Base-by-base conservation (phyloP, 2,329 filamentous ascomycete genomes). In the Trichoderma sp. region DNA sequence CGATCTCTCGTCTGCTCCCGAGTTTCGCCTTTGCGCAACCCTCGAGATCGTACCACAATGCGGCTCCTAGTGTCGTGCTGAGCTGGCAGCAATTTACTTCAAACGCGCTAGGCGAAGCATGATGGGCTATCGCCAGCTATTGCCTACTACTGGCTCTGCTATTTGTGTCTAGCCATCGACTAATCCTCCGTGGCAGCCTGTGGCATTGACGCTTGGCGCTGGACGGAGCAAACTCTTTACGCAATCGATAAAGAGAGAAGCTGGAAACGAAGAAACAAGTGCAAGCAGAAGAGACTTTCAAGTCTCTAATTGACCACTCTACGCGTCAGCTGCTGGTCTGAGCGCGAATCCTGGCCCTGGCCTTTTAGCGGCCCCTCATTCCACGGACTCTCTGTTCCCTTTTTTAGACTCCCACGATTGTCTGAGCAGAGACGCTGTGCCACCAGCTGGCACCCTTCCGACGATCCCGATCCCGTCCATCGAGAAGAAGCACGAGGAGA, bases 21-120 rank as follows among this genome's bases (percentile, higher is more conserved):
- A 21, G 16, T 43, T 43, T 43, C 14, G n/a, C 24, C 31, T 29
- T 37, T 37, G 6, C 37, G 10, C 31, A 13, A 57, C 31, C 49
- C 47, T 21, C 52, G 33, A 57, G 35, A 57, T 65, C 62, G 62
- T 57, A 57, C 62, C 62, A 57, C 61, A 27, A 27, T 56, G 27
- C 24, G 61, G 61, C 33, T 56, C 24, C 33, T 56, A 24, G 59
- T 62, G 40, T 24, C 29, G 31, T 65, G 52, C 49, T 65, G 52
- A 29, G 62, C 62, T 64, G 61, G 61, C 61, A 65, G 52, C 14
- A 65, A 65, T 65, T 37, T 43, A 65, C 27, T 29, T 57, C 62
- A 65, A 65, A 65, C 62, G 11, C 62, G 35, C 62, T 65, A 65
- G 37, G 62, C 35, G 16, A 57, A 19, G 52, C 35, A 56, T 55